A percentile compares a stretch with the other conserved stretches of the same genome.
These are phyloP conservation scores for Blastobotrys buckinghamii DNA, from an alignment of 1,139 yeast genomes.

Conservation along the genomic window DNA sequence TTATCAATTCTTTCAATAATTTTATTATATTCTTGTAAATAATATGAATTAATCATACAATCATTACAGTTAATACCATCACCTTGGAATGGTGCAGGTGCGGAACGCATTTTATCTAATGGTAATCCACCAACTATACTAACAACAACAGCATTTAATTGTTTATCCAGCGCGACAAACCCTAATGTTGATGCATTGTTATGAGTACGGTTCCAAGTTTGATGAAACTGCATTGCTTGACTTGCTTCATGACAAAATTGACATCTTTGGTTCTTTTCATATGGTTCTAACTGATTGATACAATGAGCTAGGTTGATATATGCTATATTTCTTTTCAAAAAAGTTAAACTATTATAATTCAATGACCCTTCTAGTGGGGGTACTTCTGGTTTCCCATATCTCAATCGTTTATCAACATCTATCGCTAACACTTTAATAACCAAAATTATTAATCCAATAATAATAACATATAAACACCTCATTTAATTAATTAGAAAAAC, in stretches of 20 bases:
- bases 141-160: constrained; percentile 1
- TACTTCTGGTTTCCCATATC: neutral
- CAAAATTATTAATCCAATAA: neutral
- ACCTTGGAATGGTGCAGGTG: neutral
- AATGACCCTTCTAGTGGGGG: neutral
- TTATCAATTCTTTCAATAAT: neutral
- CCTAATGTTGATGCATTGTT: neutral
- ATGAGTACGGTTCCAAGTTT: neutral
- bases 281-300: neutral
- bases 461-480: too few relatives aligned
- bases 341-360: neutral
- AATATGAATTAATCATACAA: neutral
- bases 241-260: neutral
- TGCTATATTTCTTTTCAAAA: constrained; percentile 3
- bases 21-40: neutral
- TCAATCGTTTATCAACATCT: neutral
- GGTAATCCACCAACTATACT: neutral
- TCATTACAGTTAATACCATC: neutral
- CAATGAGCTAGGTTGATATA: constrained; percentile 7
- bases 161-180: constrained; percentile 2
- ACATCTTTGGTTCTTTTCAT: neutral
- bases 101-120: neutral
- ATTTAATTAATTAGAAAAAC: too few relatives aligned
- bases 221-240: neutral
- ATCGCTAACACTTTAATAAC: neutral